Conservation (phyloP, 2,329 filamentous ascomycete species). For the Mycosphaerella arachidis region DNA sequence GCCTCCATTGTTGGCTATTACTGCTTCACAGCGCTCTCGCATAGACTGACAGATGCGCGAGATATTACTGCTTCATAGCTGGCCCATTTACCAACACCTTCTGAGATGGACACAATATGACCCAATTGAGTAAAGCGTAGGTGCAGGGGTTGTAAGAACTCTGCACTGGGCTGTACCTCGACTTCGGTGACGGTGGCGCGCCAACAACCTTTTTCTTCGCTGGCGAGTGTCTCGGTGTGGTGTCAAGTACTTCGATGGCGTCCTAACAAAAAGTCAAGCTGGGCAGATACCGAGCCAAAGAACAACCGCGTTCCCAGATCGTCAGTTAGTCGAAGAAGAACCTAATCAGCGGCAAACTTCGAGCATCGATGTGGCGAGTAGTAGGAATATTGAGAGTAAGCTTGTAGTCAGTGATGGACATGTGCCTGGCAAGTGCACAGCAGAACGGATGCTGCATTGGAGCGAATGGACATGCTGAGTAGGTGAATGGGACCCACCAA, state of each 20-base stretch:
- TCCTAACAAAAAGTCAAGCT: conserved; percentile 32
- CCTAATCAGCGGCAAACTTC: conserved; percentile 44
- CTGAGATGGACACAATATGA: neutral
- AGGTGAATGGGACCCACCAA: neutral
- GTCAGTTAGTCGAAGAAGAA: conserved; percentile 47
- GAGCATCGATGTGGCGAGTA: conserved; percentile 48
- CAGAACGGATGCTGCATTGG: conserved; percentile 9
- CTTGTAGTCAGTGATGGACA: conserved; percentile 7
- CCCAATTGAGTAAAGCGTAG: too few species aligned
- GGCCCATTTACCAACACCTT: too few species aligned
- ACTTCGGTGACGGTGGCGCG: conserved; percentile 65
- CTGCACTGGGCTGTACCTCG: conserved; percentile 52
- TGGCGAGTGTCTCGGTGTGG: conserved; percentile 62
- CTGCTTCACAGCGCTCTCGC: too few species aligned
- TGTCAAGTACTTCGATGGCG: conserved; percentile 53
- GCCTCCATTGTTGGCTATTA: too few species aligned
- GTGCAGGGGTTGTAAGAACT: too few species aligned
- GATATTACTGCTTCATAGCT: too few species aligned
- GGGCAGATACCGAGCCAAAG: conserved; percentile 35
- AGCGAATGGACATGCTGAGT: neutral
- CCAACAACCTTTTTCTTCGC: conserved; percentile 64
- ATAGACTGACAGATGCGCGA: too few species aligned
- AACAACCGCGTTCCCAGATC: conserved; percentile 56
- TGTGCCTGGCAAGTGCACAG: conserved; percentile 4
- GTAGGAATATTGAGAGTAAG: conserved; percentile 14